Evolutionary conservation across 2,329 filamentous ascomycete species (phyloP), one percentile per base, ranked within the genome.

Genomic region (Fusarium neocosmosporiellum): DNA sequence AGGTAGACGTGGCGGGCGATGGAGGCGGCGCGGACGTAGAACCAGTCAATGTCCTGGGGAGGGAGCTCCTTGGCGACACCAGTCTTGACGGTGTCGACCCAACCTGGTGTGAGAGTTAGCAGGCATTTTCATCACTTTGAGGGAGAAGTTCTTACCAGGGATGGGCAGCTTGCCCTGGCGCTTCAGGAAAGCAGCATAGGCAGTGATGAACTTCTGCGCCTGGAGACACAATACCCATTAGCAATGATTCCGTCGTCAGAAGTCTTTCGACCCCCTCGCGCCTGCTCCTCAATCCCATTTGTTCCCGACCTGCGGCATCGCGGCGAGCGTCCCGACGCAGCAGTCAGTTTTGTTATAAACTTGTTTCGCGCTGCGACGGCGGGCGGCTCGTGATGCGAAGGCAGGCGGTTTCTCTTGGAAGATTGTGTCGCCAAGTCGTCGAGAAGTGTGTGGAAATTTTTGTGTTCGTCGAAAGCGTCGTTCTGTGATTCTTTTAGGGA

Each of bases 11-110:
- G 96, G 84, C 95, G 95, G 83, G 96, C 96, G 84, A 99, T 93
- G 78, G 96, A 92, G 81, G 96, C 96, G 81, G 96, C 95, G 84
- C 96, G 95, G 84, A 91, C 86, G 87, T 92, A 94, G 89, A 91
- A 97, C 96, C 96, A 99, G 91, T 99, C 96, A 84, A 95, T 94
- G 86, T 95, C 93, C 91, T 98, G 95, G 83, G 96, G 96, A 83
- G 96, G 96, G 80, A 99, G 93, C 90, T 99, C 96, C 88, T 98
- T 98, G 85, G 93, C 93, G 84, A 92, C 90, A 82, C 94, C 96
- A 80, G 96, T 98, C 93, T 99, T 99, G 89, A 98, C 96, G 83
- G 96, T 98, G 86, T 99, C 96, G 86, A 98, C 96, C 96, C 96
- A 98, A 89, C 94, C 95, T 97, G 70, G 3, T n/a, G 6, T n/a